Evolutionary conservation across 2,329 filamentous ascomycete genomes (phyloP), one percentile per base, ranked within the genome.

Genomic region (Ophioceras dolichostomum): DNA sequence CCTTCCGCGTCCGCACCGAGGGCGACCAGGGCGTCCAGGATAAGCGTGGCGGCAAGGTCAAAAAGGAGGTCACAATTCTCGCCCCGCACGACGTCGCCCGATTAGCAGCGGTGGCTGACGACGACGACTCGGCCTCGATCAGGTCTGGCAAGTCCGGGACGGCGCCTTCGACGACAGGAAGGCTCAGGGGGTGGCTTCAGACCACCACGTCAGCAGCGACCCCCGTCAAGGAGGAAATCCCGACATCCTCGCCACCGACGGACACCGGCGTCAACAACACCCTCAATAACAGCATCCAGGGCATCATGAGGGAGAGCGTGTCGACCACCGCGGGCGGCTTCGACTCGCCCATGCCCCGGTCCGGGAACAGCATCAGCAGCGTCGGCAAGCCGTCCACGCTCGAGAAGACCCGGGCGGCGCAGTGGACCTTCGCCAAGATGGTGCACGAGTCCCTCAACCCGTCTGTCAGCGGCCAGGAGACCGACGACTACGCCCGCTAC

Each of bases 391-490:
- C 68, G 31, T 76, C 76, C 2, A 59, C 66, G 0, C 67, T 79
- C 4, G 83, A 93, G 49, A 93, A 93, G 59, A 75, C 79, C 20
- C 83, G 82, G 27, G 81, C 83, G 39, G 82, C 85, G 12, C 86
- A 94, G 54, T 88, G 83, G 80, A 93, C 85, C 0, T 81, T 95
- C 34, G 81, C 81, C 14, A 82, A 93, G 51, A 80, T 94, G 35
- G 82, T 95, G 32, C 71, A 79, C 37, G 83, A 88, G 54, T 91
- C 85, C 5, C 69, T 96, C 32, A 83, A 94, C 46, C 91, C 91
- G 2, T 79, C 76, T 1, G 84, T 98, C 27, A 82, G 74, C 7
- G 60, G 70, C 7, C 70, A 75, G 28, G 89, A 96, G 61, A 76
- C 78, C 18, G 78, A 82, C 33, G 91, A 96, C 54, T 98, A 98